These are phyloP conservation scores for Lactarius psammicola DNA, from an alignment of 768 basidiomycete genomes.

Conservation along the genomic window DNA sequence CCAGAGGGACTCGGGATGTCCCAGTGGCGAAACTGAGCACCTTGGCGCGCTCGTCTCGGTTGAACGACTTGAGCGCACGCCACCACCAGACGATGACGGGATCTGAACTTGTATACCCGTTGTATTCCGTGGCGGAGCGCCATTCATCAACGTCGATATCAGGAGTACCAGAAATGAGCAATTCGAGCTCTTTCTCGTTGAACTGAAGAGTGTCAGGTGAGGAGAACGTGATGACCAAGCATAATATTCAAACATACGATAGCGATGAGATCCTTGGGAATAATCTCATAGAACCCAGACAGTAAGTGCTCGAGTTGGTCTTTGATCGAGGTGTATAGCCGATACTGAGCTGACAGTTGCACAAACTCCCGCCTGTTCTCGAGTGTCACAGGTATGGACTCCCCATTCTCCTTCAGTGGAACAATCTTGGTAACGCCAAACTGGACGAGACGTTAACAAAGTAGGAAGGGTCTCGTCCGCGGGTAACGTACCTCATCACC, in stretches of 20 bases:
- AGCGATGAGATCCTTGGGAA: constrained; percentile 91
- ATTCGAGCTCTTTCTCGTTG: constrained; percentile 91
- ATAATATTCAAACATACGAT: constrained; percentile 57
- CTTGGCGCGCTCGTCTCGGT: constrained; percentile 93
- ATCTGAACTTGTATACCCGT: constrained; percentile 82
- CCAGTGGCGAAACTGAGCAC: constrained; percentile 97
- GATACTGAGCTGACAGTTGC: constrained; percentile 90
- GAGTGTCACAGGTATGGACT: constrained; percentile 82
- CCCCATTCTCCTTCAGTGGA: constrained; percentile 82
- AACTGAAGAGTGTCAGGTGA: constrained; percentile 51
- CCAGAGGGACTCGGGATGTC: constrained; percentile 88
- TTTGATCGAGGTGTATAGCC: constrained; percentile 90
- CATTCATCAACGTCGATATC: constrained; percentile 99
- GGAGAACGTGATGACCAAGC: constrained; percentile 26
- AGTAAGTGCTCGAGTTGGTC: constrained; percentile 92
- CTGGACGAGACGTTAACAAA: constrained; percentile 38
- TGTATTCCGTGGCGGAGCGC: constrained; percentile 90
- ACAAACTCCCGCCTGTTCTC: constrained; percentile 98
- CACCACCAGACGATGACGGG: constrained; percentile 99
- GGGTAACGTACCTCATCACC: constrained; percentile 77
- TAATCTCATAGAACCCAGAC: constrained; percentile 94
- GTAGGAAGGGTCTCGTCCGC: constrained; percentile 14
- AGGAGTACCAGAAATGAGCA: constrained; percentile 95
- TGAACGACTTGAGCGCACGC: constrained; percentile 96
- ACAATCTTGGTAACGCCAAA: constrained; percentile 91